Conservation (phyloP, 1,284 basidiomycete genomes). For the Ustilago esculenta region DNA sequence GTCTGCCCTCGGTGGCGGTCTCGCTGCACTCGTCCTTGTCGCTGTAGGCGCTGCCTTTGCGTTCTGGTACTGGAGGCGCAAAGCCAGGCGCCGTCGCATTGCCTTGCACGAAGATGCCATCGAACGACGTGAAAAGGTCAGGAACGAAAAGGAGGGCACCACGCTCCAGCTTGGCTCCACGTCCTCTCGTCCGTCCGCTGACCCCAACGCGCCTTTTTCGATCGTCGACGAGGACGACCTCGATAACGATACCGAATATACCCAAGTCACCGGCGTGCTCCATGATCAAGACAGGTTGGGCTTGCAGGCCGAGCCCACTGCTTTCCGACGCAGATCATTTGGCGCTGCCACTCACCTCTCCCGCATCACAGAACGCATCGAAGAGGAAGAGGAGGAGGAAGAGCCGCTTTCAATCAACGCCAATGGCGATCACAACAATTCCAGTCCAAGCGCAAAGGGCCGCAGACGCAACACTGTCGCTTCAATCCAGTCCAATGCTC, state of each 20-base stretch:
- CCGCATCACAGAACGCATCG: constrained; percentile 47
- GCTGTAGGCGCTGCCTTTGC: constrained; percentile 16
- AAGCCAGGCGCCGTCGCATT: constrained; percentile 28
- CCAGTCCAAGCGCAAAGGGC: neutral
- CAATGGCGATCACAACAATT: neutral
- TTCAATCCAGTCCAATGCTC: constrained; percentile 7
- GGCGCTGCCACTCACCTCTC: constrained; percentile 53
- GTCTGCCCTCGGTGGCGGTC: constrained; percentile 46
- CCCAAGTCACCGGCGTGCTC: constrained; percentile 41
- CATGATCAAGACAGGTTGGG: constrained; percentile 22
- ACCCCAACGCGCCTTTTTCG: constrained; percentile 15
- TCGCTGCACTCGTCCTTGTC: constrained; percentile 38
- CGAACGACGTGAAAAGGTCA: constrained; percentile 33
- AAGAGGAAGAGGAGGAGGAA: constrained; percentile 48
- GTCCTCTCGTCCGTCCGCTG: neutral
- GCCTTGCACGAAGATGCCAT: constrained; percentile 33
- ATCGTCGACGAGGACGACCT: constrained; percentile 25
- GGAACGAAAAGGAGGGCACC: constrained; percentile 34
- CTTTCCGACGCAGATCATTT: constrained; percentile 33
- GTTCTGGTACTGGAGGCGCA: constrained; percentile 38
- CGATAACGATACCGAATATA: constrained; percentile 50
- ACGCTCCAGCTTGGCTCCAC: constrained; percentile 35
- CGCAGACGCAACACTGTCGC: constrained; percentile 17
- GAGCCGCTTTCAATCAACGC: neutral
- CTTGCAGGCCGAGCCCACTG: constrained; percentile 42